These are phyloP conservation scores for Rhodotorula mucilaginosa DNA, from an alignment of 1,284 basidiomycete genomes.

Conservation along the genomic window DNA sequence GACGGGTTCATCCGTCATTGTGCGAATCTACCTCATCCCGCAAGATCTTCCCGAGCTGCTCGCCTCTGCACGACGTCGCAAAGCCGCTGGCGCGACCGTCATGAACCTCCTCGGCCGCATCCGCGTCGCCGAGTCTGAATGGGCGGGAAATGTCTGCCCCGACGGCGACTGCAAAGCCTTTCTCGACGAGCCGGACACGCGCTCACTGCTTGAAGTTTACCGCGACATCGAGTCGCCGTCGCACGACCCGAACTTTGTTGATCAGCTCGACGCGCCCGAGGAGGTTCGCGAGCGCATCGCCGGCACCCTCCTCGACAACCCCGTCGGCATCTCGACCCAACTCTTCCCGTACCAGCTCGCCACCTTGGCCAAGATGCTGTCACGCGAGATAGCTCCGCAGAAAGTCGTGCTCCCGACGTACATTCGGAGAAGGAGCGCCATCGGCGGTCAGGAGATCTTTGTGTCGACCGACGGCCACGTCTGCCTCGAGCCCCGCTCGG, in stretches of 20 bases:
- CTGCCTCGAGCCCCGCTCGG: constrained; percentile 17
- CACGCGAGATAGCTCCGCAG: constrained; percentile 39
- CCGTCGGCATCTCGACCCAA: constrained; percentile 20
- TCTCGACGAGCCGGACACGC: constrained; percentile 25
- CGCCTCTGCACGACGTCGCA: background rate
- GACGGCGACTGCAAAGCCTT: background rate
- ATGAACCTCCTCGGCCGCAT: constrained; percentile 9
- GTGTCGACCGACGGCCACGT: constrained; percentile 16
- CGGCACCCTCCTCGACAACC: constrained; percentile 12
- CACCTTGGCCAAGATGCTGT: constrained; percentile 42
- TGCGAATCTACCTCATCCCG: constrained; percentile 35
- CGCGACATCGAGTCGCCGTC: constrained; percentile 32
- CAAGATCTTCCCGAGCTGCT: constrained; percentile 16
- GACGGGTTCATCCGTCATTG: background rate
- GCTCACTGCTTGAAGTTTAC: constrained; percentile 41
- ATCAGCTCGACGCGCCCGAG: constrained; percentile 4
- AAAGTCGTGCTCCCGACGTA: constrained; percentile 19
- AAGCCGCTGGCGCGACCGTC: constrained; percentile 4
- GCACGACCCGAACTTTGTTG: constrained; percentile 7
- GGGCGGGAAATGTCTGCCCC: background rate
- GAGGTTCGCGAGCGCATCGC: constrained; percentile 26
- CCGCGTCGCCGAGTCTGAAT: constrained; percentile 1
- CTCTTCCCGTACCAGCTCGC: constrained; percentile 33
- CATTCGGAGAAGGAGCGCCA: background rate
- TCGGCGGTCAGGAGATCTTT: background rate